Conservation (phyloP, 2,329 filamentous ascomycete genomes). For the Hyphodiscus sp. region DNA sequence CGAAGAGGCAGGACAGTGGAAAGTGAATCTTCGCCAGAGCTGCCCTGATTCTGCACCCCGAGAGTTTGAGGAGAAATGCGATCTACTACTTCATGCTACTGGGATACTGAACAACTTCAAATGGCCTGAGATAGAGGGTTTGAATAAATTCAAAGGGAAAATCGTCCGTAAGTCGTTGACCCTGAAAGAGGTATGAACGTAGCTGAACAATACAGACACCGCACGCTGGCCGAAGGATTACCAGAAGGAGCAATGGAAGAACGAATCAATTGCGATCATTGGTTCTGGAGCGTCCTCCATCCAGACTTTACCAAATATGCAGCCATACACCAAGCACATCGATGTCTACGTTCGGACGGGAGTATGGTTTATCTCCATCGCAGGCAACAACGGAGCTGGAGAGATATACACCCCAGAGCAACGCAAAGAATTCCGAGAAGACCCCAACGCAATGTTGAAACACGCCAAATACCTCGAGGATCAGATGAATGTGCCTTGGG, state of each 20-base stretch:
- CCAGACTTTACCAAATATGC: conserved; percentile 32
- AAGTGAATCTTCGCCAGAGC: conserved; percentile 38
- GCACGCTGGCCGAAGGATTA: conserved; percentile 37
- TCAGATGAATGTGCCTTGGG: conserved; percentile 42
- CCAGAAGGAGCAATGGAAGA: conserved; percentile 21
- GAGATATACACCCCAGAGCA: conserved; percentile 38
- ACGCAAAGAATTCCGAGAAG: conserved; percentile 35
- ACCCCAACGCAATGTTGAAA: conserved; percentile 28
- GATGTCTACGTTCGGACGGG: conserved; percentile 45
- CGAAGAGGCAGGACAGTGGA: conserved; percentile 42
- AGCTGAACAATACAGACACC: conserved; percentile 29
- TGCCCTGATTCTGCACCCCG: conserved; percentile 14
- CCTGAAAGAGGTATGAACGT: too few species aligned
- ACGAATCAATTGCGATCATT: conserved; percentile 33
- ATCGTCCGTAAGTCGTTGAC: conserved; percentile 36
- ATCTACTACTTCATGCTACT: conserved; percentile 22
- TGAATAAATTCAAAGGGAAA: conserved; percentile 39
- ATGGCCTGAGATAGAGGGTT: conserved; percentile 43
- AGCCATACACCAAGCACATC: conserved; percentile 37
- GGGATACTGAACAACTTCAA: conserved; percentile 28
- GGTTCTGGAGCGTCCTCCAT: conserved; percentile 34
- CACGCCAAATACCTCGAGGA: conserved; percentile 24
- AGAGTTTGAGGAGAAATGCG: conserved; percentile 21
- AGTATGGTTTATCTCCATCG: conserved; percentile 42
- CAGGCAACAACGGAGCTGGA: conserved; percentile 39